phyloP scores from a whole-genome alignment of 257 asterid species.

The Solanum corneliomulleri region DNA sequence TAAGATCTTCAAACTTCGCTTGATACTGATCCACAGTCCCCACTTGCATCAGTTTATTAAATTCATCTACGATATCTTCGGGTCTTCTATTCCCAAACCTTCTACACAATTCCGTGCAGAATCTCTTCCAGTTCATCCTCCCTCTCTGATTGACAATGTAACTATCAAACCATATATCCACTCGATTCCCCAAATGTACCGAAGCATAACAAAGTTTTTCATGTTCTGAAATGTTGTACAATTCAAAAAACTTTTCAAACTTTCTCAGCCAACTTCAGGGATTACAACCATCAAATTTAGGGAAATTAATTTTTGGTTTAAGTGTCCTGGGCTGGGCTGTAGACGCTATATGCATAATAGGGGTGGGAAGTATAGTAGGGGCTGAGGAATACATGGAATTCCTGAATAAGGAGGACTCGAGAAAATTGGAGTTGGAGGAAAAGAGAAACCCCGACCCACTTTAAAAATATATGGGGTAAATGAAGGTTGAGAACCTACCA shows the following conservation, averaged over 20 bases:
- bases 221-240: too few species aligned
- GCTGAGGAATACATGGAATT: neutral
- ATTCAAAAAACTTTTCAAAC: too few species aligned
- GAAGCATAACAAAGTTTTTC: neutral
- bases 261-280: neutral
- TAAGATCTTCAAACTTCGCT: neutral
- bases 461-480: too few species aligned
- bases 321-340: too few species aligned
- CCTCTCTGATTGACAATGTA: neutral
- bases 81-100: neutral
- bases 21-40: neutral
- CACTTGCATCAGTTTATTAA: neutral
- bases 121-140: neutral
- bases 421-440: neutral
- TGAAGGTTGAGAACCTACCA: too few species aligned
- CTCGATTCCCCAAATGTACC: neutral
- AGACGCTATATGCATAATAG: too few species aligned
- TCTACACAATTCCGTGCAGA: neutral
- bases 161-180: neutral
- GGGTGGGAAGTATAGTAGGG: neutral
- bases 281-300: neutral
- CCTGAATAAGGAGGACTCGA: neutral
- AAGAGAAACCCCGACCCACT: neutral
- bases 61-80: neutral
- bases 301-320: too few species aligned